Base-by-base conservation (phyloP, 2,329 filamentous ascomycete species). In the Atkinsonella texensis region DNA sequence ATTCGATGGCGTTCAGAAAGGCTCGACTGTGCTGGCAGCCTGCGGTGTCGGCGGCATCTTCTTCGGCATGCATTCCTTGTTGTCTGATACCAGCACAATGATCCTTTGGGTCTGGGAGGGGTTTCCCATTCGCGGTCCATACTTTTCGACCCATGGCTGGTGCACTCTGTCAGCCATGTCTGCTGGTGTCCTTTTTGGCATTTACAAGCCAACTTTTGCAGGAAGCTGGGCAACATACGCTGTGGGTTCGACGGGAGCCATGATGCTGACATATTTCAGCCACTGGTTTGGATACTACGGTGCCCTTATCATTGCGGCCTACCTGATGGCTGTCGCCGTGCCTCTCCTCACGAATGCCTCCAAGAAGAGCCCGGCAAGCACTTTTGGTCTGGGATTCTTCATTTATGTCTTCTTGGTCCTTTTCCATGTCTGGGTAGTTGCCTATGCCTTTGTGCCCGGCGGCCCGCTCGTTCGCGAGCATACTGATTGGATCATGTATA, bases 401-500 rank as follows among this genome's bases (percentile, higher is more conserved):
- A 68, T 95, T 47, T 98, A 97, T 74, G 95, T 97, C 68, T 77
- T 97, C 61, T 72, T 97, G 71, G 84, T 96, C 4, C 79, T 98
- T n/a, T 95, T 95, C 74, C 91, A 97, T 63, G 89, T 96, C 51
- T 98, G 93, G 93, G 87, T 96, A 38, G 93, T 98, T 11, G 93
- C 93, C 2, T 98, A 98, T 62, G 93, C 93, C 12, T 98, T 98
- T 60, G 93, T 98, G 3, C 93, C 93, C 2, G 93, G 93, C 49
- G 93, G 93, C 2, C 89, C 89, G 3, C 77, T 95, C 1, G 87
- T 98, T 43, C 84, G 93, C 44, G 93, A 98, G 67, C 90, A 84
- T 63, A 98, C 90, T 1, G 91, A 97, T 65, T 96, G 90, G 87
- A 78, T 98, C 62, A 95, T 97, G 89, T 78, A 81, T 6, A 80